Conservation (phyloP, 164 flowering plant genomes). For the Piper betle region DNA sequence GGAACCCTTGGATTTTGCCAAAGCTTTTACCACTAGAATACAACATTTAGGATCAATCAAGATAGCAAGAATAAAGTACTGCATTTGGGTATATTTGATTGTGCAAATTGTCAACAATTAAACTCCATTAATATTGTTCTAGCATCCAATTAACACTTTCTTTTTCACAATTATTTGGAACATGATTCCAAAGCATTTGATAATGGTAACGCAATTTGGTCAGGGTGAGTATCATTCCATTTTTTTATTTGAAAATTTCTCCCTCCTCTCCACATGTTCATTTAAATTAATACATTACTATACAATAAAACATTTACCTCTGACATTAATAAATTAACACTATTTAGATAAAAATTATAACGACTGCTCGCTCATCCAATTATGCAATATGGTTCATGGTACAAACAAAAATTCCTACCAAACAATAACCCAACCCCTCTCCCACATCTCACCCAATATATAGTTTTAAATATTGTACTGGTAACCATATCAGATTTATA, state of each 20-base stretch:
- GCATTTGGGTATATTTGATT: not conserved
- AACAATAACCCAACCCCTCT: no score
- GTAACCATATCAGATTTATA: no score
- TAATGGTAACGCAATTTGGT: not conserved
- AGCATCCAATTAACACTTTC: not conserved
- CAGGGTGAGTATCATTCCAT: not conserved
- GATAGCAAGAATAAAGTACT: not conserved
- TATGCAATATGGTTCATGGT: no score
- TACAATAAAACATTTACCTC: no score
- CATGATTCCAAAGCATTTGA: slow-evolving; percentile 2
- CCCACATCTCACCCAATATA: no score
- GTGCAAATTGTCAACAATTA: not conserved
- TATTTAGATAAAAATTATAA: no score
- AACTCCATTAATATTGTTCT: not conserved
- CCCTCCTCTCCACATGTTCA: no score
- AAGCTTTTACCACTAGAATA: not conserved
- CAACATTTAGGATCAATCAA: no score
- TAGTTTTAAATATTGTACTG: no score
- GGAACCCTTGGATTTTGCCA: not conserved
- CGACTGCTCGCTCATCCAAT: no score
- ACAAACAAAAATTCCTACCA: no score
- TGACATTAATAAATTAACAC: no score
- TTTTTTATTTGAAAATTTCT: not conserved
- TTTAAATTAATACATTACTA: not conserved
- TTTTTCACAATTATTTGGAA: not conserved